These are phyloP conservation scores for Magnusiomyces sp. DNA, from an alignment of 1,139 yeast species.

Conservation along the genomic window DNA sequence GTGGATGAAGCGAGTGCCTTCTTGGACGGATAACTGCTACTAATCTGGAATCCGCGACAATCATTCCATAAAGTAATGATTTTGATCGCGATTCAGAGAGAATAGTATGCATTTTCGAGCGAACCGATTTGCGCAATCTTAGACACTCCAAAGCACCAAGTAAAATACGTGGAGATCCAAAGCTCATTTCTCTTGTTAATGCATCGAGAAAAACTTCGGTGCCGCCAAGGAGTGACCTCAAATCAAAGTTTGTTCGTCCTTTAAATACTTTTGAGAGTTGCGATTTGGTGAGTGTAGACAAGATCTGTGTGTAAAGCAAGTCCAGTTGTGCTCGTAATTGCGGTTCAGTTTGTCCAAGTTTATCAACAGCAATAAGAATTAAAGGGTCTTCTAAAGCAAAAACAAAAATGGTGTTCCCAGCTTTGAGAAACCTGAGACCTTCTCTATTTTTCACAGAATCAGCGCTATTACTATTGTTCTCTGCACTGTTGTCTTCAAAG, in stretches of 20 bases:
- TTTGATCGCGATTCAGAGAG: conserved; percentile 37
- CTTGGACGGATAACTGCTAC: conserved; percentile 56
- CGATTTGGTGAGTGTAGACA: conserved; percentile 71
- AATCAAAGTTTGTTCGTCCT: conserved; percentile 71
- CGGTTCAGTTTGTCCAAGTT: conserved; percentile 42
- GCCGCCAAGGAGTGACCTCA: conserved; percentile 66
- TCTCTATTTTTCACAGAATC: conserved; percentile 7
- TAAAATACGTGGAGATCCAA: conserved; percentile 47
- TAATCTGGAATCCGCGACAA: conserved; percentile 48
- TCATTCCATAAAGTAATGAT: conserved; percentile 53
- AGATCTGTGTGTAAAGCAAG: conserved; percentile 66
- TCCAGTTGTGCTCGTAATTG: conserved; percentile 61
- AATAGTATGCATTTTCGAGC: conserved; percentile 40
- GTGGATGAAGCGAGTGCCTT: conserved; percentile 59
- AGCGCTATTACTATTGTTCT: too few species aligned
- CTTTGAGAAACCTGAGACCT: conserved; percentile 24
- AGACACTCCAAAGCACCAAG: conserved; percentile 57
- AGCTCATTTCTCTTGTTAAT: conserved; percentile 47
- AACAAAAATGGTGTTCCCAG: conserved; percentile 43
- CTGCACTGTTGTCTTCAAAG: conserved; percentile 32
- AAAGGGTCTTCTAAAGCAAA: conserved; percentile 62
- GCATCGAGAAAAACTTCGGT: conserved; percentile 54
- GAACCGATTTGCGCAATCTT: conserved; percentile 38
- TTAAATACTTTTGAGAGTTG: conserved; percentile 61
- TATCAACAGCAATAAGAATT: conserved; percentile 64